Evolutionary conservation across 2,329 filamentous ascomycete species (phyloP).

Genomic region (Arthroderma sp.): DNA sequence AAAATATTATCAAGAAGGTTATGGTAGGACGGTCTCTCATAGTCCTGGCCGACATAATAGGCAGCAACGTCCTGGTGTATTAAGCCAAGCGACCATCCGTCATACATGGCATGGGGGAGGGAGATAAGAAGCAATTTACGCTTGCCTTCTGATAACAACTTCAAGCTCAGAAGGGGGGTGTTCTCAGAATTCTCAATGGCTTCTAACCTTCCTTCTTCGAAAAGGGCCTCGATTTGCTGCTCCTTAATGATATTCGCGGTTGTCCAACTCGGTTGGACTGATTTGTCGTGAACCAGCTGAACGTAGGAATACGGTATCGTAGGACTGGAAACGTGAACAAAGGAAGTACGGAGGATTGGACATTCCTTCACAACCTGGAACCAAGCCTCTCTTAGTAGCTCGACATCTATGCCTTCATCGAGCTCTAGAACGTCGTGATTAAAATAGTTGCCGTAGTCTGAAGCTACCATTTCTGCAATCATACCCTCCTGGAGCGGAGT

Average conservation of each 20-base stretch:
- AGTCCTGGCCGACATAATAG: conserved; percentile 44
- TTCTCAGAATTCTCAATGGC: conserved; percentile 10
- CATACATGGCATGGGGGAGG: conserved; percentile 76
- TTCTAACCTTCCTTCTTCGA: conserved; percentile 11
- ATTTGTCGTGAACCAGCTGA: conserved; percentile 36
- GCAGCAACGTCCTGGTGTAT: conserved; percentile 56
- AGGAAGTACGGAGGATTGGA: conserved; percentile 63
- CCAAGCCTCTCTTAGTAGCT: conserved; percentile 50
- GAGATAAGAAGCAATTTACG: conserved; percentile 47
- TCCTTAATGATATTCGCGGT: conserved; percentile 12
- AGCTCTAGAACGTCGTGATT: conserved; percentile 68
- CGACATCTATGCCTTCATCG: conserved; percentile 39
- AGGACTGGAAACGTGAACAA: conserved; percentile 52
- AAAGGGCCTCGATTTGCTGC: conserved; percentile 13
- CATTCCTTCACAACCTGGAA: conserved; percentile 43
- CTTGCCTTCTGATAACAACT: conserved; percentile 20
- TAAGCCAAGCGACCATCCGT: conserved; percentile 69
- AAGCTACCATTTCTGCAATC: conserved; percentile 67
- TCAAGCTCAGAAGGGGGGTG: conserved; percentile 23
- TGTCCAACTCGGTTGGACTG: conserved; percentile 23
- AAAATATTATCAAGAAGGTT: conserved; percentile 44
- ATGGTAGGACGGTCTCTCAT: conserved; percentile 37
- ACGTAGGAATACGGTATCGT: conserved; percentile 42
- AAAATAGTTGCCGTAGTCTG: conserved; percentile 64
- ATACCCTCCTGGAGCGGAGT: conserved; percentile 81